Percentiles rank a stretch among this genome's conserved stretches.
phyloP scores from a whole-genome alignment of 2,329 filamentous ascomycete species.

The Leptographium galeiforme region DNA sequence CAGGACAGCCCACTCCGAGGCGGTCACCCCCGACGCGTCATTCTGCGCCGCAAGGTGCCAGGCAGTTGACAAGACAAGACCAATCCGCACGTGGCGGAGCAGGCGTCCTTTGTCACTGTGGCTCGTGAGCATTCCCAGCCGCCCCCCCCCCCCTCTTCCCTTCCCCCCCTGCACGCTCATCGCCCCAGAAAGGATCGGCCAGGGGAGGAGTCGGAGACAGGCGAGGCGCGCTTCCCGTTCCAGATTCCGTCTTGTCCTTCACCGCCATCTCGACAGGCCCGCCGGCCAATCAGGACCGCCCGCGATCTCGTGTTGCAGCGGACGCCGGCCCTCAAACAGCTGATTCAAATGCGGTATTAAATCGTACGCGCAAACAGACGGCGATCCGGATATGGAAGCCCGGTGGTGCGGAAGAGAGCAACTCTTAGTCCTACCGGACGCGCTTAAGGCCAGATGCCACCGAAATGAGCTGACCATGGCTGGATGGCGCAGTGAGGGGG shows the following conservation, averaged over 20 bases:
- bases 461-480: background rate
- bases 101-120: too few relatives aligned
- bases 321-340: background rate
- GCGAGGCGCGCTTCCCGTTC: background rate
- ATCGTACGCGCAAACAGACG: background rate
- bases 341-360: background rate
- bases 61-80: background rate
- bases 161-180: too few relatives aligned
- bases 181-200: background rate
- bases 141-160: too few relatives aligned
- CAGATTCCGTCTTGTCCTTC: background rate
- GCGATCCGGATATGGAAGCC: background rate
- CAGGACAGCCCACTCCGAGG: background rate
- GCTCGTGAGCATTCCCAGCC: too few relatives aligned
- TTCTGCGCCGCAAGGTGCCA: background rate
- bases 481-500: background rate
- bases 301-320: background rate
- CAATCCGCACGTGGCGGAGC: background rate
- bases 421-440: background rate
- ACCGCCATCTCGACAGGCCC: constrained; percentile 1
- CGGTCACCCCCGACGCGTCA: background rate
- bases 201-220: background rate
- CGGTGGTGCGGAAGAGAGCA: background rate
- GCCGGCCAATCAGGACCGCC: background rate
- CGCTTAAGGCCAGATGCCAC: background rate